phyloP scores from a whole-genome alignment of 2,329 filamentous ascomycete species.

The Fusarium caatingaense region DNA sequence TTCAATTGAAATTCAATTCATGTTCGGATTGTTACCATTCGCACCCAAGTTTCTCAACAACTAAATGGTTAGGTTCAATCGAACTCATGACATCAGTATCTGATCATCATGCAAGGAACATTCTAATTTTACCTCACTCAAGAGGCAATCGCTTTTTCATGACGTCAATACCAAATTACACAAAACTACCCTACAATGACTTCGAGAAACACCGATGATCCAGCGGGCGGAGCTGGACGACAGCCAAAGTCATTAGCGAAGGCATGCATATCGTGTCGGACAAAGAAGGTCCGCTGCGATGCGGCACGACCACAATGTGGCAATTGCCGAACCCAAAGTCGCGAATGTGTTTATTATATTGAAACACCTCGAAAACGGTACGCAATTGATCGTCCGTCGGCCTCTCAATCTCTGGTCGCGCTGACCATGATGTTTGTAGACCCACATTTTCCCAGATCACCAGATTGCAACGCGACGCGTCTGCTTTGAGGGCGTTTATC shows the following conservation, averaged over 20 bases:
- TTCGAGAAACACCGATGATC: background rate
- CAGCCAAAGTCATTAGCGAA: slow-evolving; percentile 13
- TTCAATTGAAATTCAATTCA: background rate
- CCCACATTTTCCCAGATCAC: slow-evolving; percentile 22
- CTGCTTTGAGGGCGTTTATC: background rate
- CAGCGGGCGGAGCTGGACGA: background rate
- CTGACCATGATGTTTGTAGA: background rate
- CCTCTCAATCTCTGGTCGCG: background rate
- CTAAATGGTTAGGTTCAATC: rapidly evolving
- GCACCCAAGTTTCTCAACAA: rapidly evolving
- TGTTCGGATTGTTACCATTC: background rate
- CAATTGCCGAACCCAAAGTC: slow-evolving; percentile 1
- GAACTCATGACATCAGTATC: background rate
- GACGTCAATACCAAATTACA: background rate
- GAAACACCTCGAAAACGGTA: slow-evolving; percentile 15
- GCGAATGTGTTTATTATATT: background rate
- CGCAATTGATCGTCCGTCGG: rapidly evolving
- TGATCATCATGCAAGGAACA: background rate
- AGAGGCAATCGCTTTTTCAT: background rate
- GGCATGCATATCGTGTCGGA: slow-evolving; percentile 11
- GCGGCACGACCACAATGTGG: slow-evolving; percentile 2
- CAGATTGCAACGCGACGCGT: slow-evolving; percentile 1
- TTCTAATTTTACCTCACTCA: background rate
- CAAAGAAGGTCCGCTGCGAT: slow-evolving; percentile 17
- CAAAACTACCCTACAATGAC: background rate